Conservation (phyloP, 352 stramenopile species). For the Poterioochromonas sp. region DNA sequence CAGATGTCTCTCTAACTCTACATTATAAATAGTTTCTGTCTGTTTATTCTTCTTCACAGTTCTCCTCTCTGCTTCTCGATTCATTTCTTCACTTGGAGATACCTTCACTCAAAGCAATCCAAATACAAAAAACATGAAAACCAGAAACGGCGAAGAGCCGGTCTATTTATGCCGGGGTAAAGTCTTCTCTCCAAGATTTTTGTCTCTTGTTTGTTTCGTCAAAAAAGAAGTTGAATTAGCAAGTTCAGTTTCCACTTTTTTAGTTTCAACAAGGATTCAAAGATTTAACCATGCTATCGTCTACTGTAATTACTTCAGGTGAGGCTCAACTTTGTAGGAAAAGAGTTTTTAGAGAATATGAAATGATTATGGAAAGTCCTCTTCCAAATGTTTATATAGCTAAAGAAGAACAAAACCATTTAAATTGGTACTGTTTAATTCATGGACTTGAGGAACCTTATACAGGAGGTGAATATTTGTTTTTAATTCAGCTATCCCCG, state of each 20-base stretch:
- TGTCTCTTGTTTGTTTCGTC: too few species aligned
- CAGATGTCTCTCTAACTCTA: neutral
- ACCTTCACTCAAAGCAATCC: too few species aligned
- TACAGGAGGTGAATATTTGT: slow-evolving; percentile 7
- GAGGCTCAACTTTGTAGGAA: neutral
- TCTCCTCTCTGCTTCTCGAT: too few species aligned
- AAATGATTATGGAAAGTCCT: neutral
- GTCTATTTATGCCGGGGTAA: too few species aligned
- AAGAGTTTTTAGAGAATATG: slow-evolving; percentile 1
- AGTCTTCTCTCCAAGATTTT: too few species aligned
- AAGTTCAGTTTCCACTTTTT: too few species aligned
- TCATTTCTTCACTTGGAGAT: neutral
- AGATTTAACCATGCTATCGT: neutral
- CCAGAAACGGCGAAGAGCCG: too few species aligned
- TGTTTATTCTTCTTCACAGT: neutral
- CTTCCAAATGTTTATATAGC: slow-evolving; percentile 11
- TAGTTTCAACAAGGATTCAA: too few species aligned
- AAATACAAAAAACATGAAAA: too few species aligned
- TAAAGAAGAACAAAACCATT: neutral
- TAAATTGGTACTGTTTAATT: slow-evolving; percentile 31
- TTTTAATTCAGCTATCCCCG: slow-evolving; percentile 17
- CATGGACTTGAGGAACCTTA: slow-evolving; percentile 1
- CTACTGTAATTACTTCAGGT: neutral
- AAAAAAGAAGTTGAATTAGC: too few species aligned
- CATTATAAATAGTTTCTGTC: neutral